These are phyloP conservation scores for Ormosia semicastrata DNA, from an alignment of 306 rosid species.

Conservation along the genomic window DNA sequence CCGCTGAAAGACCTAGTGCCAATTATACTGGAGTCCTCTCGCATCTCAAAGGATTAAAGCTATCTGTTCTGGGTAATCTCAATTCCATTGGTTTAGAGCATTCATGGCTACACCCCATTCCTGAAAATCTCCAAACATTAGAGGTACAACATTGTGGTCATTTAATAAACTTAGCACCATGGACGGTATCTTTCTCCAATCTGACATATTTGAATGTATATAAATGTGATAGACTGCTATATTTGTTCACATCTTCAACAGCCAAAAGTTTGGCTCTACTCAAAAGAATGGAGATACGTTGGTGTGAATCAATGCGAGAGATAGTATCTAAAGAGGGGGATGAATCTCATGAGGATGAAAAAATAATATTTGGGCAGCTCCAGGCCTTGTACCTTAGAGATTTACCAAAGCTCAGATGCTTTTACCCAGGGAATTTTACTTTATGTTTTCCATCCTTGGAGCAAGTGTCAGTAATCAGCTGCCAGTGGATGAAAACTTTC, in stretches of 20 bases:
- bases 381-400: not conserved
- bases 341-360: not conserved
- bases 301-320: not conserved
- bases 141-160: not conserved
- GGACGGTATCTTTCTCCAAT: not conserved
- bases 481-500: not conserved
- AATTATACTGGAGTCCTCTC: not conserved
- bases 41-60: not conserved
- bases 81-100: slow-evolving; percentile 23
- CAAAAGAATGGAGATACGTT: not conserved
- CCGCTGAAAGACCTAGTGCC: not conserved
- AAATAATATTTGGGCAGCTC: not conserved
- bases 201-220: not conserved
- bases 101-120: slow-evolving; percentile 6
- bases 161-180: not conserved
- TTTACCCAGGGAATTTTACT: slow-evolving; percentile 12
- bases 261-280: slow-evolving; percentile 26
- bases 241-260: slow-evolving; percentile 2
- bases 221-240: not conserved
- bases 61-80: not conserved
- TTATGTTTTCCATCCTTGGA: slow-evolving; percentile 11
- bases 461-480: not conserved
- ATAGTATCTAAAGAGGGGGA: not conserved
- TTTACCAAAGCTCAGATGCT: not conserved
- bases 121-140: not conserved